Conservation (phyloP, 106 monocot species). For the Apostasia shenzhenica region DNA sequence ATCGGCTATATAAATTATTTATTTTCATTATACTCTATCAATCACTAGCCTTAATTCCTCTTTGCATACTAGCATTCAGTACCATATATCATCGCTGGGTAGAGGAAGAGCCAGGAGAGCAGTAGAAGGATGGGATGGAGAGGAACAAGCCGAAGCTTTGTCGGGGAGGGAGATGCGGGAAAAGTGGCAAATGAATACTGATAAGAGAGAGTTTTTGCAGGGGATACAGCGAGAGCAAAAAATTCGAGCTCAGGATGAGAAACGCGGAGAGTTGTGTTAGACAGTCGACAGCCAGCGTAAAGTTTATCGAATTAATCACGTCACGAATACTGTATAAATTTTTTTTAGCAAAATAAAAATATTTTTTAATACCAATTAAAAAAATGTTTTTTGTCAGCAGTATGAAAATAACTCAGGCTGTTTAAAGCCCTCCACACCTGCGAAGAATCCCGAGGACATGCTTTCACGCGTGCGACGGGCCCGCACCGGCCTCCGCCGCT, state of each 20-base stretch:
- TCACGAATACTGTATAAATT: too few relatives aligned
- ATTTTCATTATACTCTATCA: too few relatives aligned
- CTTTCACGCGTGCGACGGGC: neutral
- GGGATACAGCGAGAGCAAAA: slow-evolving; percentile 35
- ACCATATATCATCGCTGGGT: slow-evolving; percentile 1
- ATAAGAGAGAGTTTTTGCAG: slow-evolving; percentile 42
- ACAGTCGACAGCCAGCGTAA: too few relatives aligned
- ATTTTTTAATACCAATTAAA: too few relatives aligned
- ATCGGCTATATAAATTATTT: too few relatives aligned
- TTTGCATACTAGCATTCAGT: too few relatives aligned
- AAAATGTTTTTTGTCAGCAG: too few relatives aligned
- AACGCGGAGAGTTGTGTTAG: slow-evolving; percentile 1
- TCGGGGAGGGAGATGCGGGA: slow-evolving; percentile 39
- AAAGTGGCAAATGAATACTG: slow-evolving; percentile 58
- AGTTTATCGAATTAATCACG: too few relatives aligned
- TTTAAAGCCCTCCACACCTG: too few relatives aligned
- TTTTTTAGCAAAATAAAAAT: too few relatives aligned
- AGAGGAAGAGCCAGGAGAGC: slow-evolving; percentile 29
- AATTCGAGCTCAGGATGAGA: slow-evolving; percentile 39
- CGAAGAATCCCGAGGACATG: neutral
- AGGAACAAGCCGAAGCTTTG: slow-evolving; percentile 57
- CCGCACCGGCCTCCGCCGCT: slow-evolving; percentile 18
- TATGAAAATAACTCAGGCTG: too few relatives aligned
- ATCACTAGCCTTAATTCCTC: too few relatives aligned
- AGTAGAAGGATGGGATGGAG: slow-evolving; percentile 42